These are phyloP conservation scores for Neurospora sp. DNA, from an alignment of 495 filamentous ascomycete species.

Conservation along the genomic window DNA sequence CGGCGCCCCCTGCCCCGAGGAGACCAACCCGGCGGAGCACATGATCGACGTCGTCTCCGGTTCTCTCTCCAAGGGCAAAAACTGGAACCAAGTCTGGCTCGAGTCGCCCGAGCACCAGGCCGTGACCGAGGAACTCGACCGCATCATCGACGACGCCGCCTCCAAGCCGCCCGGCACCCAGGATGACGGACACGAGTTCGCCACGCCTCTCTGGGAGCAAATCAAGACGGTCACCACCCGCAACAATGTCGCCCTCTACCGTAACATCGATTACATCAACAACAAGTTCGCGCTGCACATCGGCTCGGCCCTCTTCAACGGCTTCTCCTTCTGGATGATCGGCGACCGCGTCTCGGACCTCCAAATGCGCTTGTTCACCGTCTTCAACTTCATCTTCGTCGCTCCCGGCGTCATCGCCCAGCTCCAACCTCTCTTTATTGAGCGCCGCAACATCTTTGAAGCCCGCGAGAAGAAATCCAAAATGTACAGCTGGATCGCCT, in stretches of 20 bases:
- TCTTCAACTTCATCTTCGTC: constrained; percentile 55
- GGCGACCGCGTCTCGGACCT: constrained; percentile 54
- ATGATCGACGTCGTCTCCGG: constrained; percentile 80
- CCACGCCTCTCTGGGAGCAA: constrained; percentile 27
- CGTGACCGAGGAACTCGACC: constrained; percentile 52
- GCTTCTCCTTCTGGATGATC: constrained; percentile 67
- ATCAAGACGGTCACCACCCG: constrained; percentile 37
- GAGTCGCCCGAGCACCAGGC: constrained; percentile 52
- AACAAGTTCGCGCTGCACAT: constrained; percentile 40
- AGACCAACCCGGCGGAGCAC: constrained; percentile 70
- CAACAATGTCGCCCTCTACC: constrained; percentile 65
- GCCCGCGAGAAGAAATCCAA: constrained; percentile 63
- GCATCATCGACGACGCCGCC: constrained; percentile 38
- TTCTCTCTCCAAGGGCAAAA: constrained; percentile 39
- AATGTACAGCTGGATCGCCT: constrained; percentile 62
- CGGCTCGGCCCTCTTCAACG: constrained; percentile 50
- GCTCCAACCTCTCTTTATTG: constrained; percentile 62
- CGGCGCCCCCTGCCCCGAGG: constrained; percentile 53
- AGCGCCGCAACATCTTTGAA: constrained; percentile 58
- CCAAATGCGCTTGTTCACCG: constrained; percentile 62
- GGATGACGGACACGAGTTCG: constrained; percentile 25
- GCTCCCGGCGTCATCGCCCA: constrained; percentile 38
- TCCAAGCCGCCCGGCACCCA: constrained; percentile 9
- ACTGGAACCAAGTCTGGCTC: constrained; percentile 73
- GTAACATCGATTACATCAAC: constrained; percentile 61